phyloP scores from a whole-genome alignment of 129 eudicot genomes.

The Chrysanthemum seticuspe region DNA sequence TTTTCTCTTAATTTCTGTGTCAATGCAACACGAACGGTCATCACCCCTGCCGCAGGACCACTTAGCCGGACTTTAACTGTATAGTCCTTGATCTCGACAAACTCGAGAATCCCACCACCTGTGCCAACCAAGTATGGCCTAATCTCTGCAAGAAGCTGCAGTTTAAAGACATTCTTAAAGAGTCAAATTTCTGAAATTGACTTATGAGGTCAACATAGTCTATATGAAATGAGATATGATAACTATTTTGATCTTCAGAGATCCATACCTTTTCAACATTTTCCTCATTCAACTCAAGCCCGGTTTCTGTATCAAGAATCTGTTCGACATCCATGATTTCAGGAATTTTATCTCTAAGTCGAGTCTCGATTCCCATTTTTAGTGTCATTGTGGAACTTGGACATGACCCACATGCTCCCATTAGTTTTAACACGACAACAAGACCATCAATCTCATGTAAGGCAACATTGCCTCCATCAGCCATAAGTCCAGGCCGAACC shows the following conservation, averaged over 20 bases:
- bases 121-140: constrained; percentile 86
- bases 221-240: not conserved
- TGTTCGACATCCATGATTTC: constrained; percentile 84
- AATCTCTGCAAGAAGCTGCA: constrained; percentile 81
- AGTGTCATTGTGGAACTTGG: constrained; percentile 96
- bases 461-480: constrained; percentile 97
- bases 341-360: constrained; percentile 85
- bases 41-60: constrained; percentile 91
- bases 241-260: too few relatives aligned
- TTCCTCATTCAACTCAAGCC: constrained; percentile 85
- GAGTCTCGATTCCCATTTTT: constrained; percentile 85
- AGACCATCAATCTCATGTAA: constrained; percentile 93
- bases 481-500: constrained; percentile 92
- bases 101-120: constrained; percentile 88
- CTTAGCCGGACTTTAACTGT: constrained; percentile 68
- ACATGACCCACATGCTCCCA: constrained; percentile 97
- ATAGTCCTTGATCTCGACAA: constrained; percentile 56
- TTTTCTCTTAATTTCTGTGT: constrained; percentile 89
- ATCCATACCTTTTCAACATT: constrained; percentile 78
- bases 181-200: constrained; percentile 7
- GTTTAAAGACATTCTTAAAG: not conserved
- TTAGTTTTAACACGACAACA: constrained; percentile 79
- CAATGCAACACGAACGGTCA: constrained; percentile 91
- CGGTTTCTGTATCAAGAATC: constrained; percentile 78
- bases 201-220: constrained; percentile 5